These are phyloP conservation scores for Xerophyta viscosa DNA, from an alignment of 106 monocot species.

Conservation along the genomic window DNA sequence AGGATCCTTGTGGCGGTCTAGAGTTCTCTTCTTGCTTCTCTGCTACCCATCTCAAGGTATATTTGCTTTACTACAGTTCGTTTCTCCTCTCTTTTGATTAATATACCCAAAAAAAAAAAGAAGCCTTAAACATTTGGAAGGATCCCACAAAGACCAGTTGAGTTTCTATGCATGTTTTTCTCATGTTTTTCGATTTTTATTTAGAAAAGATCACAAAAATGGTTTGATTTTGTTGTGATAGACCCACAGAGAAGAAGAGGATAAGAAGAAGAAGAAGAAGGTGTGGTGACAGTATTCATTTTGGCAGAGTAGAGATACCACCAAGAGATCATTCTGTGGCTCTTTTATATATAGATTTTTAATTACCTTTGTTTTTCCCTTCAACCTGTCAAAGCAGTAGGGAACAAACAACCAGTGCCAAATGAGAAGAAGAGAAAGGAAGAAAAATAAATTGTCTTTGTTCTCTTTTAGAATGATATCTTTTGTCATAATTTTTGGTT, in stretches of 20 bases:
- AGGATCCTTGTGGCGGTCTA: constrained; percentile 13
- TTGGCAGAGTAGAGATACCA: not conserved
- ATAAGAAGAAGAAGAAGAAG: too few species aligned
- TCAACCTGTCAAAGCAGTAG: constrained; percentile 6
- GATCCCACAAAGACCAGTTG: constrained; percentile 10
- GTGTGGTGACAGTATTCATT: not conserved
- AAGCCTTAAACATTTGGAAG: too few species aligned
- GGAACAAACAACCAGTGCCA: constrained; percentile 8
- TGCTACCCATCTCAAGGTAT: constrained; percentile 69
- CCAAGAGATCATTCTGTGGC: constrained; percentile 7
- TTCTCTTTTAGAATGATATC: not conserved
- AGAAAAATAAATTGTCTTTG: not conserved
- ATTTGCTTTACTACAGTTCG: not conserved
- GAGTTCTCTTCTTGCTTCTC: constrained; percentile 78
- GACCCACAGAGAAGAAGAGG: not conserved
- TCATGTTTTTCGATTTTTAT: not conserved
- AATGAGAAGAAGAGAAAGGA: not conserved
- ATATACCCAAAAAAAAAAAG: too few species aligned
- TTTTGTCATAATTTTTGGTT: constrained; percentile 8
- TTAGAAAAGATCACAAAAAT: not conserved
- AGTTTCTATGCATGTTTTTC: not conserved
- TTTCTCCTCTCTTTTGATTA: too few species aligned
- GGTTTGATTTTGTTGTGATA: not conserved
- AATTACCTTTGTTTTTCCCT: not conserved
- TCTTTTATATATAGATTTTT: not conserved